Conservation (phyloP, 1,139 yeast genomes). For the Oligophagozyma castellii region DNA sequence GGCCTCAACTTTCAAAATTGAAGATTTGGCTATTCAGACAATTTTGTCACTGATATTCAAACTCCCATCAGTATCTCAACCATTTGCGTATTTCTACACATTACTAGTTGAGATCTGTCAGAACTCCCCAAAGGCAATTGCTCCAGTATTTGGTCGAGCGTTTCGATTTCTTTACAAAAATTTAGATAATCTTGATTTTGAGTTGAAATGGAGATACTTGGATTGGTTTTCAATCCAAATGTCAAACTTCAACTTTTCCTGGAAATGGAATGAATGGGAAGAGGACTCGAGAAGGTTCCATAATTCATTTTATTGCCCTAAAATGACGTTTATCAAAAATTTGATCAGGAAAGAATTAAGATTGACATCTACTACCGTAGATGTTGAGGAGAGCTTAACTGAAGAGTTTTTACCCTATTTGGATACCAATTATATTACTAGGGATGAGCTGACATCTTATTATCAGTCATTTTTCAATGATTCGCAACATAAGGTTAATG, state of each 20-base stretch:
- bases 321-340: slow-evolving; percentile 59
- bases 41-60: slow-evolving; percentile 66
- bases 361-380: slow-evolving; percentile 50
- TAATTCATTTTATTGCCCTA: slow-evolving; percentile 47
- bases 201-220: slow-evolving; percentile 54
- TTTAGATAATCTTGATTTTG: slow-evolving; percentile 58
- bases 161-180: slow-evolving; percentile 70
- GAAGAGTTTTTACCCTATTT: slow-evolving; percentile 56
- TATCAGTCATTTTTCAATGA: slow-evolving; percentile 24
- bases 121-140: slow-evolving; percentile 75
- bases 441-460: slow-evolving; percentile 25
- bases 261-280: slow-evolving; percentile 98
- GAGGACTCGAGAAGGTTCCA: slow-evolving; percentile 33
- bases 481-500: neutral
- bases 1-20: slow-evolving; percentile 73
- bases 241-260: slow-evolving; percentile 85
- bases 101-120: slow-evolving; percentile 84
- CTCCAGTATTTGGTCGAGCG: slow-evolving; percentile 92
- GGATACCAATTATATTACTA: slow-evolving; percentile 34
- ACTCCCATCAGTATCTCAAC: slow-evolving; percentile 54
- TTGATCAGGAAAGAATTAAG: slow-evolving; percentile 75
- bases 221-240: slow-evolving; percentile 94
- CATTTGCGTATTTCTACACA: slow-evolving; percentile 68
- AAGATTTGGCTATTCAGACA: slow-evolving; percentile 79
- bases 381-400: slow-evolving; percentile 66